Evolutionary conservation across 2,329 filamentous ascomycete species (phyloP), one percentile per base, ranked within the genome.

Genomic region (Echinosphaeria canescens): DNA sequence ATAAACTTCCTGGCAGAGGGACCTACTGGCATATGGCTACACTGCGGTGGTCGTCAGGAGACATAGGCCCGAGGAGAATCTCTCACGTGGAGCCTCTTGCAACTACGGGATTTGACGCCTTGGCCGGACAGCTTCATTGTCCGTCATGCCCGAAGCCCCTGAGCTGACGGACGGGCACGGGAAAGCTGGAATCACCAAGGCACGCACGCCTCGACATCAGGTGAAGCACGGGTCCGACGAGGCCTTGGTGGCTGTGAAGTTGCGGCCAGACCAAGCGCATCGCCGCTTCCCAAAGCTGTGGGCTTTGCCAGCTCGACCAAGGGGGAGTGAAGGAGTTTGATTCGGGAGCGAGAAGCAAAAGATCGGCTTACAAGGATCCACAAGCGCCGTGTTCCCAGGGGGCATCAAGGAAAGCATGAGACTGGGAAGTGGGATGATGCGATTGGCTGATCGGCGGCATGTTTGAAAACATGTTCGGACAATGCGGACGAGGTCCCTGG

Each of bases 181-280:
- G 15, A 15, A 22, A 36, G 27, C 23, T 15, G 13, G 23, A 15
- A 5, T 9, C 8, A 8, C 23, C 13, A 25, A 13, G 14, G 5
- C 13, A 15, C 13, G n/a, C n/a, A n/a, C n/a, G n/a, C n/a, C n/a
- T n/a, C 23, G 13, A 25, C 23, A 34, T 34, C 32, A 33, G 34
- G 32, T 36, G 34, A 36, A 34, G 34, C 32, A 33, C 15, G 30
- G 28, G 29, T 33, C 32, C 26, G 32, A 35, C 32, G 30, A 26
- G 29, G 24, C 15, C 17, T 23, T 24, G 19, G 26, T 10, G 27
- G 14, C 19, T 24, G 25, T 26, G 17, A 19, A 11, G 14, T 16
- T 28, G n/a, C n/a, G n/a, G n/a, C n/a, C n/a, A n/a, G n/a, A n/a
- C n/a, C n/a, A n/a, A n/a, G n/a, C n/a, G n/a, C n/a, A n/a, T n/a